These are phyloP conservation scores for Saitozyma podzolica DNA, from an alignment of 768 basidiomycete genomes.

Conservation along the genomic window DNA sequence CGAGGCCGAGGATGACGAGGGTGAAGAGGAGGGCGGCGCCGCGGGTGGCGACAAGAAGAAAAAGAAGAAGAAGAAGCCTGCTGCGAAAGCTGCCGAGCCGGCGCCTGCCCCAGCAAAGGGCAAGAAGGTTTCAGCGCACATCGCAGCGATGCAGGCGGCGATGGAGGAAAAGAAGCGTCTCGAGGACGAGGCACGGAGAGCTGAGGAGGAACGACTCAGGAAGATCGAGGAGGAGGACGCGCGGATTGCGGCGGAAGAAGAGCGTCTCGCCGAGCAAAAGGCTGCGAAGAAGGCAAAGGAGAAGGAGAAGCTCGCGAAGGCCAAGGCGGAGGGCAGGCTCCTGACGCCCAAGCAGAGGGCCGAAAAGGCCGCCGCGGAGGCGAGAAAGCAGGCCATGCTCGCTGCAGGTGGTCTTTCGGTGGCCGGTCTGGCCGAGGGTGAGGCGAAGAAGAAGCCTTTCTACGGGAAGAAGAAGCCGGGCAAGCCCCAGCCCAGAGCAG, in stretches of 20 bases:
- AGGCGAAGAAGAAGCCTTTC: slow-evolving; percentile 62
- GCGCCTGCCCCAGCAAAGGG: slow-evolving; percentile 53
- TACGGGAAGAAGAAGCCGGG: slow-evolving; percentile 76
- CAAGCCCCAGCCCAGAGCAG: slow-evolving; percentile 45
- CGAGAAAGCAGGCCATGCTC: slow-evolving; percentile 83
- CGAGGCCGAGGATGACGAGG: slow-evolving; percentile 66
- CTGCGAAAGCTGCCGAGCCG: slow-evolving; percentile 45
- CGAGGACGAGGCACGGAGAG: slow-evolving; percentile 75
- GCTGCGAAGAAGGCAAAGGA: slow-evolving; percentile 58
- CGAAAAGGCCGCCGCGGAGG: slow-evolving; percentile 82
- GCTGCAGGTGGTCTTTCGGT: slow-evolving; percentile 81
- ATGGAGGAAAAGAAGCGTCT: slow-evolving; percentile 88
- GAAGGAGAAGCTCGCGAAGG: slow-evolving; percentile 70
- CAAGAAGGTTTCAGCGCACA: slow-evolving; percentile 57
- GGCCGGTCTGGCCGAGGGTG: slow-evolving; percentile 68
- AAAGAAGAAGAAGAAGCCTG: slow-evolving; percentile 70
- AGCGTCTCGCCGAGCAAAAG: slow-evolving; percentile 68
- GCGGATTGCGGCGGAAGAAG: slow-evolving; percentile 72
- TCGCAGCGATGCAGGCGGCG: slow-evolving; percentile 81
- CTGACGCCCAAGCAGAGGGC: slow-evolving; percentile 98
- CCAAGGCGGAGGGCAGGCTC: slow-evolving; percentile 89
- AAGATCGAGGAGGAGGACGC: slow-evolving; percentile 85
- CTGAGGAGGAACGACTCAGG: slow-evolving; percentile 71
- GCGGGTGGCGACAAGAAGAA: slow-evolving; percentile 83
- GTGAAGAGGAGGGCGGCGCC: slow-evolving; percentile 60